Conservation (phyloP, 2,329 filamentous ascomycete genomes). For the Beauveria sp. region DNA sequence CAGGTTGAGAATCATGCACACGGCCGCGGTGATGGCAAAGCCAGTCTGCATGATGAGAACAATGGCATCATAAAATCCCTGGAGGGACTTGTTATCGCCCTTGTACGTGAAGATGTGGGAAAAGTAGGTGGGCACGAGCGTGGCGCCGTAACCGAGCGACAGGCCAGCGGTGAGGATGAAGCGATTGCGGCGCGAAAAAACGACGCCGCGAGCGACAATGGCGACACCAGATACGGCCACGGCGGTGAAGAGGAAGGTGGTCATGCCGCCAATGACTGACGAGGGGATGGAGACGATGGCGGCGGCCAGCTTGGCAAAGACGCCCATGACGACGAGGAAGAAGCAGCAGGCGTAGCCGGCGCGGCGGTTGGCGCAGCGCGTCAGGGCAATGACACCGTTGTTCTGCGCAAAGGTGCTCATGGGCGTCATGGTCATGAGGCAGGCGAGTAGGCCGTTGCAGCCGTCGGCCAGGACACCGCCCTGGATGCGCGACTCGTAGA, state of each 20-base stretch:
- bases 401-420: slow-evolving; percentile 79
- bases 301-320: slow-evolving; percentile 78
- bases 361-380: slow-evolving; percentile 71
- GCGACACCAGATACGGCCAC: slow-evolving; percentile 72
- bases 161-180: slow-evolving; percentile 75
- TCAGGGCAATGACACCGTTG: slow-evolving; percentile 77
- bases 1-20: slow-evolving; percentile 68
- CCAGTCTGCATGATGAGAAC: slow-evolving; percentile 67
- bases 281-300: slow-evolving; percentile 68
- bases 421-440: slow-evolving; percentile 70
- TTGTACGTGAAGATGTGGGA: slow-evolving; percentile 63
- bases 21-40: slow-evolving; percentile 65
- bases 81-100: slow-evolving; percentile 58
- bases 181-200: slow-evolving; percentile 71
- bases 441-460: slow-evolving; percentile 65
- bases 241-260: slow-evolving; percentile 71
- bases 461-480: slow-evolving; percentile 74
- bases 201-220: slow-evolving; percentile 61
- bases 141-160: slow-evolving; percentile 65
- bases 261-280: slow-evolving; percentile 62
- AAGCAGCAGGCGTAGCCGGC: slow-evolving; percentile 72
- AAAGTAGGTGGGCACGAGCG: slow-evolving; percentile 61
- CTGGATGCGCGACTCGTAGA: slow-evolving; percentile 71
- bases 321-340: slow-evolving; percentile 72
- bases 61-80: slow-evolving; percentile 70